phyloP scores from a whole-genome alignment of 331 rosid genomes.

The Prunus yedoensis region DNA sequence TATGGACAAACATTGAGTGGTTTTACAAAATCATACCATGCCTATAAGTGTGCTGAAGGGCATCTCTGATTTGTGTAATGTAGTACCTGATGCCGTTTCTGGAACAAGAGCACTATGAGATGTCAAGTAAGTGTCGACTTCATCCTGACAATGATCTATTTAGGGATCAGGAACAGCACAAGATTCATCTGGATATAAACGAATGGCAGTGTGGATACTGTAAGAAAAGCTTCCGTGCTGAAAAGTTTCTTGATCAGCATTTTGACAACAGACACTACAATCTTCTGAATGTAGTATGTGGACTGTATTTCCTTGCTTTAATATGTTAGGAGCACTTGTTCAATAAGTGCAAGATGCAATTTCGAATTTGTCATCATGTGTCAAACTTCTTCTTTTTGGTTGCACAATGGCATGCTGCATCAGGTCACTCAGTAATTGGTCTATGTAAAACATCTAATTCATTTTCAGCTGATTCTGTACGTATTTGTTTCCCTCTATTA shows the following conservation, averaged over 20 bases:
- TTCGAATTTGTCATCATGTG: background rate
- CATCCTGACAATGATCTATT: constrained; percentile 79
- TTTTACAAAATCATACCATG: constrained; percentile 8
- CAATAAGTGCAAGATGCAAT: constrained; percentile 1
- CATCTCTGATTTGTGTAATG: constrained; percentile 28
- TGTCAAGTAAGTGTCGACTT: constrained; percentile 68
- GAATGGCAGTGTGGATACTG: constrained; percentile 98
- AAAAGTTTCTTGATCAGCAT: constrained; percentile 90
- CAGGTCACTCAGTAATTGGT: background rate
- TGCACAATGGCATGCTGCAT: background rate
- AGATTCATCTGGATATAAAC: constrained; percentile 57
- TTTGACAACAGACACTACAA: constrained; percentile 81
- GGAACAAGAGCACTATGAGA: constrained; percentile 63
- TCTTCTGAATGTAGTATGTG: constrained; percentile 87
- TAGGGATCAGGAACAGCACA: constrained; percentile 93
- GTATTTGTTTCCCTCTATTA: background rate
- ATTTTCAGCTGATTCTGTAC: background rate
- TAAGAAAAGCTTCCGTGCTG: constrained; percentile 89
- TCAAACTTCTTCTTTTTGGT: background rate
- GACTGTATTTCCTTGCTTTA: constrained; percentile 27
- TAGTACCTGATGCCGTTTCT: constrained; percentile 89
- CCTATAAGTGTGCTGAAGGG: constrained; percentile 17
- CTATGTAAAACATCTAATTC: background rate
- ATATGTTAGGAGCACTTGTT: constrained; percentile 30
- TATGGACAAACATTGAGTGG: constrained; percentile 21